These are phyloP conservation scores for Moringa oleifera DNA, from an alignment of 345 rosid species.

Conservation along the genomic window DNA sequence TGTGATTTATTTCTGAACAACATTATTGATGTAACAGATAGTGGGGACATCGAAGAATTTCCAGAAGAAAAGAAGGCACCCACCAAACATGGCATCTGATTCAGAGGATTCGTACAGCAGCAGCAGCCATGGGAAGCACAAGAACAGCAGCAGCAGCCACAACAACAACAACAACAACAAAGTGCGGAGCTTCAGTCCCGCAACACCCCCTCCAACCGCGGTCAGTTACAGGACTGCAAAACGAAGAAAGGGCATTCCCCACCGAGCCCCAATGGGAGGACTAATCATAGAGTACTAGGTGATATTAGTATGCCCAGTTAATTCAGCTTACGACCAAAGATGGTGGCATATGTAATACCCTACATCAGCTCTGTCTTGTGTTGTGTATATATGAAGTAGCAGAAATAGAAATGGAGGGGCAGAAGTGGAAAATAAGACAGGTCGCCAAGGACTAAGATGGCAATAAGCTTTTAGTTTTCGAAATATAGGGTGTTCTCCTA, in stretches of 20 bases:
- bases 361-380: no score
- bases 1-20: no score
- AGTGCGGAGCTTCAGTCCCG: conserved; percentile 60
- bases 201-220: conserved; percentile 76
- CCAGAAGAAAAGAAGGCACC: conserved; percentile 39
- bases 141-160: no score
- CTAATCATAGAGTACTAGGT: conserved; percentile 66
- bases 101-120: conserved; percentile 75
- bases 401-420: conserved; percentile 8
- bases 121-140: conserved; percentile 35
- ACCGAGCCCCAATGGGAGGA: conserved; percentile 90
- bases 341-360: conserved; percentile 1
- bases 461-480: neutral
- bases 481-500: conserved; percentile 4
- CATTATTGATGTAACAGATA: conserved; percentile 32
- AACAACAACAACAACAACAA: conserved; percentile 25
- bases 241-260: conserved; percentile 93
- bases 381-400: conserved; percentile 28
- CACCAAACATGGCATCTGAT: conserved; percentile 39
- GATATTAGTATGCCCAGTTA: conserved; percentile 8
- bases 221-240: conserved; percentile 47
- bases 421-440: conserved; percentile 19
- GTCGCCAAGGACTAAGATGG: conserved; percentile 11
- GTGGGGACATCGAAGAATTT: conserved; percentile 57
- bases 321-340: neutral